Evolutionary conservation across 352 stramenopile genomes (phyloP).

Genomic region (Plasmopara halstedii): DNA sequence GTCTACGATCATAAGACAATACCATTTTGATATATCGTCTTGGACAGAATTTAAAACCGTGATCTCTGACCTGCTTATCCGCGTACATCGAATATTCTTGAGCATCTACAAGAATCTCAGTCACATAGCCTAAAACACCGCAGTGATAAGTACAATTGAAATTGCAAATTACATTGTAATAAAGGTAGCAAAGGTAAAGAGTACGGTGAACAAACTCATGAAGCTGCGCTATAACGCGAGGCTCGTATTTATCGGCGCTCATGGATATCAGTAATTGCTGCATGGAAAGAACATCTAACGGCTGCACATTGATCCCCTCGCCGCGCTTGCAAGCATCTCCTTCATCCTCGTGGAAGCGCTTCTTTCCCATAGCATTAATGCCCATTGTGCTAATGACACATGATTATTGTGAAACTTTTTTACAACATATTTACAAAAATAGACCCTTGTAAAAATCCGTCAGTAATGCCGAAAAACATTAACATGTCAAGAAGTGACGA

Average conservation of each 20-base stretch:
- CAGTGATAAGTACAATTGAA: background rate
- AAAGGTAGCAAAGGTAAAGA: background rate
- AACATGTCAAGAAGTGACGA: too few relatives aligned
- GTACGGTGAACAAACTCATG: constrained; percentile 81
- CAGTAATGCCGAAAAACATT: too few relatives aligned
- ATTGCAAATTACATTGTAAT: too few relatives aligned
- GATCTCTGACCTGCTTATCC: constrained; percentile 42
- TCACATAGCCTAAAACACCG: constrained; percentile 53
- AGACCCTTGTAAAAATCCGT: too few relatives aligned
- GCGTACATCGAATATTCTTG: constrained; percentile 80
- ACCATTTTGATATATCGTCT: constrained; percentile 7
- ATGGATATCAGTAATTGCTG: constrained; percentile 66
- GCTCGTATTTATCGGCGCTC: constrained; percentile 72
- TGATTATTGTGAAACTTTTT: too few relatives aligned
- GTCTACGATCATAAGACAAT: constrained; percentile 20
- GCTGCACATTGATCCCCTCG: constrained; percentile 31
- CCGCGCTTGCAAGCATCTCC: constrained; percentile 27
- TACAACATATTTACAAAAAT: too few relatives aligned
- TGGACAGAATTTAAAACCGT: background rate
- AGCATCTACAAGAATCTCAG: constrained; percentile 75
- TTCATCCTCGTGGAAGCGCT: constrained; percentile 59
- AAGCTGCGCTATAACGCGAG: constrained; percentile 70
- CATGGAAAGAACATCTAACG: constrained; percentile 56
- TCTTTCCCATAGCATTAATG: constrained; percentile 33
- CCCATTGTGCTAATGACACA: constrained; percentile 16